Base-by-base conservation (phyloP, 352 stramenopile species). In the Aphanomyces euteiches region DNA sequence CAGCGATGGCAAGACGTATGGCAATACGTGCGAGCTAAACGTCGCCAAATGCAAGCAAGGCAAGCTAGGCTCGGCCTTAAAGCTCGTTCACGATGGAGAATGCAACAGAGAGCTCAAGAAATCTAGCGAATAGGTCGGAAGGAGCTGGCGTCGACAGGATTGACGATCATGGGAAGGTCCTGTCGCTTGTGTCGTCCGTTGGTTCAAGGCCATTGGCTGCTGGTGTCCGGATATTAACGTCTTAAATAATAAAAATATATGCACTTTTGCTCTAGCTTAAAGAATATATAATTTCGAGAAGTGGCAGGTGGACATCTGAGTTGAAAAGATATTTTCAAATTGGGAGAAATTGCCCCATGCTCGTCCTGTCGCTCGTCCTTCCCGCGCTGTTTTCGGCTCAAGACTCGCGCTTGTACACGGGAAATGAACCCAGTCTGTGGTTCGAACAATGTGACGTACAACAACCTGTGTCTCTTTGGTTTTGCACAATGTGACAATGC, bases 1-100 rank as follows among this genome's bases (percentile, higher is more conserved):
- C 10, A 50, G 10, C 17, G 43, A 50, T n/a, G 43, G 43, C 10
- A 50, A 12, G 10, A 50, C 43, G 43, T 83, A 81, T 73, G 57
- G 15, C 56, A 83, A 78, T 63, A n/a, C 45, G 34, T 83, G 77
- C 60, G 45, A 73, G 19, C 77, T 84, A 53, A 66, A 59, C 19
- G 45, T 75, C 17, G 77, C 69, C 12, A 63, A 67, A 28, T 81
- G 74, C 37, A 19, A 21, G 13, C 8, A 37, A 7, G 45, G 64
- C 15, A 28, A 28, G 28, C 28, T 28, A 28, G 12, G 7, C 10
- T 67, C 60, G 7, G 45, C 64, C 38, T 47, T 70, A 7, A 43
- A 21, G 15, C 19, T 47, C 7, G 64, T 40, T 15, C 64, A 70
- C 53, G 34, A 65, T 7, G 64, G 64, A 7, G 19, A 41, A 12